Conservation (phyloP, 1,284 basidiomycete species). For the Boletus sp. region DNA sequence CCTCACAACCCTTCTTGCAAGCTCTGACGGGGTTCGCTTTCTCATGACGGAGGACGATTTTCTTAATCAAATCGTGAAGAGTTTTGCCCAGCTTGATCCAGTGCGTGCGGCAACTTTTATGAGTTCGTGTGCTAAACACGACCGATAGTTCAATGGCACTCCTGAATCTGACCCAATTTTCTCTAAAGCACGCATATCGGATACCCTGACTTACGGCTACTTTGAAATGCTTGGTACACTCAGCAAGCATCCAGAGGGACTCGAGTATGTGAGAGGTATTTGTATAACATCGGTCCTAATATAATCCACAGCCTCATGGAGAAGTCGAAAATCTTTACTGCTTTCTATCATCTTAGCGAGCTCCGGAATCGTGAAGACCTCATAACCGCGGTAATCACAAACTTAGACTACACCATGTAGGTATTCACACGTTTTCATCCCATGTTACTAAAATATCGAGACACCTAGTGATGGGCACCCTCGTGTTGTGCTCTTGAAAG, state of each 20-base stretch:
- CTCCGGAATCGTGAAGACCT: conserved; percentile 88
- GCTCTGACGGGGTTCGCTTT: conserved; percentile 80
- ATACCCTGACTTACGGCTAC: conserved; percentile 88
- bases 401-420: conserved; percentile 86
- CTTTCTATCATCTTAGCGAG: conserved; percentile 92
- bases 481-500: conserved; percentile 87
- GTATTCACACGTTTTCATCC: conserved; percentile 25
- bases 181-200: conserved; percentile 77
- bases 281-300: conserved; percentile 6
- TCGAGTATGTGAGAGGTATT: conserved; percentile 65
- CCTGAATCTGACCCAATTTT: conserved; percentile 79
- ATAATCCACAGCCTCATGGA: conserved; percentile 67
- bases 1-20: conserved; percentile 79
- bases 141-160: conserved; percentile 56
- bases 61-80: conserved; percentile 79
- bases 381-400: conserved; percentile 86
- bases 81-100: conserved; percentile 90
- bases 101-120: conserved; percentile 42
- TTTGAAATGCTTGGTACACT: conserved; percentile 94
- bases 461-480: conserved; percentile 80
- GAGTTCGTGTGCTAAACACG: conserved; percentile 3
- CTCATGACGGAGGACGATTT: conserved; percentile 83
- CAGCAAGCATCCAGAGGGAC: conserved; percentile 83
- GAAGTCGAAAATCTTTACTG: conserved; percentile 90
- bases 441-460: not conserved